These are phyloP conservation scores for Lactifluus echinatus DNA, from an alignment of 768 basidiomycete genomes.

Conservation along the genomic window DNA sequence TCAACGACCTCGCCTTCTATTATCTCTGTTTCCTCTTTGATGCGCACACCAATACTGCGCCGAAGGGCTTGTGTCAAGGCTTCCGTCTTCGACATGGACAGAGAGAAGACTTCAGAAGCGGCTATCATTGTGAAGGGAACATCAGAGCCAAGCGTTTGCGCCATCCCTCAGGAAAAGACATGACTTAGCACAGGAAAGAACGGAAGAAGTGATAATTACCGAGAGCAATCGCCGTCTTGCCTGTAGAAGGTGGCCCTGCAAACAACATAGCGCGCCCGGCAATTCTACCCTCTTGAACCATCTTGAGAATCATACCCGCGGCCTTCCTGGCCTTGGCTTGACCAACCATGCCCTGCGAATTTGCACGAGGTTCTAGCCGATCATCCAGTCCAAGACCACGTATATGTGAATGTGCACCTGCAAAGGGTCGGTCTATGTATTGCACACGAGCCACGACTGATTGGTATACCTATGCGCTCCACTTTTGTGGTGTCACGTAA, in stretches of 20 bases:
- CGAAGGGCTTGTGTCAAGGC: constrained; percentile 95
- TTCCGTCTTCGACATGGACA: constrained; percentile 98
- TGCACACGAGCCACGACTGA: background rate
- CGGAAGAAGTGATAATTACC: constrained; percentile 40
- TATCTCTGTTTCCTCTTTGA: constrained; percentile 95
- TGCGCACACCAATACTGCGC: constrained; percentile 92
- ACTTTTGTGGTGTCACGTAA: constrained; percentile 84
- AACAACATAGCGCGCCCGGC: constrained; percentile 95
- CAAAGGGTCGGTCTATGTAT: constrained; percentile 6
- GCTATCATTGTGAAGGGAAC: constrained; percentile 98
- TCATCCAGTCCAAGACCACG: constrained; percentile 92
- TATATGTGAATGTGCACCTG: constrained; percentile 91
- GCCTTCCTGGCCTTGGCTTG: constrained; percentile 95
- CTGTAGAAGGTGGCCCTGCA: constrained; percentile 94
- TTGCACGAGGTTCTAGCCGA: constrained; percentile 78
- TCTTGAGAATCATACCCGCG: constrained; percentile 93
- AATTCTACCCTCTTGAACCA: constrained; percentile 95
- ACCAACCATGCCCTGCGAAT: constrained; percentile 94
- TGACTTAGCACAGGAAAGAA: background rate
- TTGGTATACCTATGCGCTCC: constrained; percentile 73
- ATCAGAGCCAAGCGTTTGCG: constrained; percentile 86
- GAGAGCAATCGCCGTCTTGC: constrained; percentile 97
- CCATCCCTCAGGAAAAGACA: constrained; percentile 71
- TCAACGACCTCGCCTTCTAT: constrained; percentile 98
- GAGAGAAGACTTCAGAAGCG: constrained; percentile 94